Evolutionary conservation across 2,329 filamentous ascomycete genomes (phyloP).

Genomic region (Pezicula carpinea): DNA sequence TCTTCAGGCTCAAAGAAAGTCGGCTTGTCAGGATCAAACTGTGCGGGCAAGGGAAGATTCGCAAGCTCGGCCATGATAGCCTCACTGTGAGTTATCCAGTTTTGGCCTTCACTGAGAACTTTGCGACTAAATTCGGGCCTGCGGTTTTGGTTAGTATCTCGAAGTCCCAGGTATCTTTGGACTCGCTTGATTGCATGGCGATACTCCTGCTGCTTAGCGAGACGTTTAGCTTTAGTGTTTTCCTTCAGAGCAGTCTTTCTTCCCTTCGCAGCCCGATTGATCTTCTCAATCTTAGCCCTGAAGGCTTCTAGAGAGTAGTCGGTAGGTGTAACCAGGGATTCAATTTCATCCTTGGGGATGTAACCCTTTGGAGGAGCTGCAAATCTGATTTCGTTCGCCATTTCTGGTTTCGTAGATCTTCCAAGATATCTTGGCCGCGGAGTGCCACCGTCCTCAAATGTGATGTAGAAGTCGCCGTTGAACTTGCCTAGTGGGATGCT

Average conservation of each 20-base stretch:
- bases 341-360: slow-evolving; percentile 22
- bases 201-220: slow-evolving; percentile 46
- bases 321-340: slow-evolving; percentile 25
- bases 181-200: slow-evolving; percentile 55
- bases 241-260: slow-evolving; percentile 41
- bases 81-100: slow-evolving; percentile 21
- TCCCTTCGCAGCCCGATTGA: slow-evolving; percentile 44
- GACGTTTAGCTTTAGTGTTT: slow-evolving; percentile 41
- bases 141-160: slow-evolving; percentile 25
- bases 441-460: slow-evolving; percentile 55
- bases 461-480: slow-evolving; percentile 52
- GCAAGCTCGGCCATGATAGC: slow-evolving; percentile 22
- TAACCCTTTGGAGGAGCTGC: slow-evolving; percentile 27
- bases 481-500: slow-evolving; percentile 50
- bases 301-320: slow-evolving; percentile 41
- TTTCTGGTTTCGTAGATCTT: slow-evolving; percentile 41
- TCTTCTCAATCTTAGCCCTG: slow-evolving; percentile 47
- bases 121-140: slow-evolving; percentile 10
- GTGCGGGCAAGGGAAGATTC: slow-evolving; percentile 19
- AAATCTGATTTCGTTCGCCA: slow-evolving; percentile 15
- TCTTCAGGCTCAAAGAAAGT: slow-evolving; percentile 43
- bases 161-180: slow-evolving; percentile 68
- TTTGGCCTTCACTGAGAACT: slow-evolving; percentile 10
- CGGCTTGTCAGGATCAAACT: slow-evolving; percentile 39
- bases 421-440: slow-evolving; percentile 67